These are phyloP conservation scores for Kewa caespitosa DNA, from an alignment of 179 eudicot genomes.

Conservation along the genomic window DNA sequence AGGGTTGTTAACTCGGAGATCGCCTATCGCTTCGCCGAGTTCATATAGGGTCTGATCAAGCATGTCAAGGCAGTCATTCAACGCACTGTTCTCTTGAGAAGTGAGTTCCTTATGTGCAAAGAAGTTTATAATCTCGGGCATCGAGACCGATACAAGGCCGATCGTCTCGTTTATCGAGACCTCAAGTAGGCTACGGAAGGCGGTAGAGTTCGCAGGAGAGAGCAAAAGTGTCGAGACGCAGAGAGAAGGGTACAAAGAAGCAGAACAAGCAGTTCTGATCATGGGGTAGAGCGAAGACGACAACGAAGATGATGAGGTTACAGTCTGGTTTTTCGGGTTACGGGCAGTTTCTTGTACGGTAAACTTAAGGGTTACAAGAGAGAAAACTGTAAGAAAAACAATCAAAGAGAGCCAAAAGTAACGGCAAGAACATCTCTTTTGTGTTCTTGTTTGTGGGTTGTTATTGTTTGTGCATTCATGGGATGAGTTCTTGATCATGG, in stretches of 20 bases:
- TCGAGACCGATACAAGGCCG: conserved; percentile 14
- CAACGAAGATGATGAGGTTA: not conserved
- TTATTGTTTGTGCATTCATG: conserved; percentile 13
- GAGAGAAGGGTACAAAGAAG: conserved; percentile 42
- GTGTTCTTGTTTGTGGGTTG: conserved; percentile 17
- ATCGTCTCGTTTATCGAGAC: conserved; percentile 37
- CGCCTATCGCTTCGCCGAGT: conserved; percentile 35
- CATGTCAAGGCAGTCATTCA: conserved; percentile 50
- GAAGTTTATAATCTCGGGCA: conserved; percentile 17
- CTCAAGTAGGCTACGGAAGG: conserved; percentile 26
- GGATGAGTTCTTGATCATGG: conserved; percentile 28
- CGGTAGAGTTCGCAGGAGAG: conserved; percentile 6
- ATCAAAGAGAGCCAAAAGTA: conserved; percentile 20
- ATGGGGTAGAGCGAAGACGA: conserved; percentile 27
- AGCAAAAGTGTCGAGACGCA: conserved; percentile 38
- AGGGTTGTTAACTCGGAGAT: conserved; percentile 18
- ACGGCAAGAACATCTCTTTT: not conserved
- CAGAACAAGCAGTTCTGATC: conserved; percentile 40
- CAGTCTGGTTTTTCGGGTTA: conserved; percentile 4
- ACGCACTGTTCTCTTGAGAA: conserved; percentile 37
- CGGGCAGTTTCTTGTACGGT: not conserved
- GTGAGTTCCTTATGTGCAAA: conserved; percentile 24
- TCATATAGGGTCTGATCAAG: conserved; percentile 62
- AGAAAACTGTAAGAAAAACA: conserved; percentile 20
- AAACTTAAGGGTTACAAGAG: not conserved